Evolutionary conservation across 192 early-diverging fungal genomes (phyloP).

Genomic region (Diversispora epigaea): DNA sequence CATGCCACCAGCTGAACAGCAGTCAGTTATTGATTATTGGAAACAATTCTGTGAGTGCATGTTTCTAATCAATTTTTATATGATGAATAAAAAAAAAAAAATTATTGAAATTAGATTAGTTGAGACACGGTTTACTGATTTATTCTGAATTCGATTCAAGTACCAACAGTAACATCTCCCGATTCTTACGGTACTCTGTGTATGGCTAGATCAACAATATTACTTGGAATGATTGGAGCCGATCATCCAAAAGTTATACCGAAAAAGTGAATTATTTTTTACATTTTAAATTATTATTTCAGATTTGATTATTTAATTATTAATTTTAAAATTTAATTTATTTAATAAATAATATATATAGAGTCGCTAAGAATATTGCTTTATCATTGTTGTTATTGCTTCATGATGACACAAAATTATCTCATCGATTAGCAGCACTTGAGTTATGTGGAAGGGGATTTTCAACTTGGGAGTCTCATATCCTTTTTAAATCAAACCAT

Average conservation of each 20-base stretch:
- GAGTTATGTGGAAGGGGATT: slow-evolving; percentile 76
- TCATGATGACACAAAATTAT: slow-evolving; percentile 53
- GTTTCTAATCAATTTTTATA: too few relatives aligned
- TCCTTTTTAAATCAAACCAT: slow-evolving; percentile 27
- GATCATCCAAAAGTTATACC: slow-evolving; percentile 53
- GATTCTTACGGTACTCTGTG: slow-evolving; percentile 43
- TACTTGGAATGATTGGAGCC: slow-evolving; percentile 75
- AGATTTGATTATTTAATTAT: too few relatives aligned
- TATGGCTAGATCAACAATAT: slow-evolving; percentile 66
- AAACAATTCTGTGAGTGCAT: slow-evolving; percentile 55
- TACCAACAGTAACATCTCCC: slow-evolving; percentile 45
- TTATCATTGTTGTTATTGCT: slow-evolving; percentile 66
- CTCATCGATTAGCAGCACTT: slow-evolving; percentile 61
- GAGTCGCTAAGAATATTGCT: slow-evolving; percentile 60
- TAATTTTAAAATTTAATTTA: neutral
- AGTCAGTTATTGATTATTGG: slow-evolving; percentile 67
- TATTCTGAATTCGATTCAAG: slow-evolving; percentile 36
- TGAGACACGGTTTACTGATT: slow-evolving; percentile 13
- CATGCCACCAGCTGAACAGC: slow-evolving; percentile 51
- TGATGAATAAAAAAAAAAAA: too few relatives aligned
- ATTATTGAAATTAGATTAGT: too few relatives aligned
- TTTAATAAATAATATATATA: neutral
- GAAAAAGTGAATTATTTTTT: slow-evolving; percentile 36
- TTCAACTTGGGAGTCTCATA: slow-evolving; percentile 70
- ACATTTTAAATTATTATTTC: neutral